These are phyloP conservation scores for Colletotrichum tropicale DNA, from an alignment of 2,329 filamentous ascomycete species.

Conservation along the genomic window DNA sequence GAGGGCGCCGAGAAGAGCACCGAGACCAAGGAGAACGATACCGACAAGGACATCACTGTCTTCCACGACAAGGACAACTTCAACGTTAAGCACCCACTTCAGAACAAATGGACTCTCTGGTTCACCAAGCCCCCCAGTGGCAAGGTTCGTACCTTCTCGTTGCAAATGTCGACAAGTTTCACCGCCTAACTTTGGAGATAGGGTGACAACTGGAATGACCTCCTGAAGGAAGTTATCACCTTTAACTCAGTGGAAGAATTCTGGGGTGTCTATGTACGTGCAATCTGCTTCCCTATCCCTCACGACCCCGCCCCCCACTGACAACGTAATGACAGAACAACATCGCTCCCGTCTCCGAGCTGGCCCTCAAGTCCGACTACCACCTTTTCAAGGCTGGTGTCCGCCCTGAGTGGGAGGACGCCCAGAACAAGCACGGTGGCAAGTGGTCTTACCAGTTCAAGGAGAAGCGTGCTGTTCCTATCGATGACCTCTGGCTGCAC, in stretches of 20 bases:
- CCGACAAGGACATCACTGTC: slow-evolving; percentile 80
- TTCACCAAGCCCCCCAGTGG: slow-evolving; percentile 98
- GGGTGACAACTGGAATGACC: slow-evolving; percentile 98
- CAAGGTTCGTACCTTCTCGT: slow-evolving; percentile 66
- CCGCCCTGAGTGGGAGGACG: slow-evolving; percentile 97
- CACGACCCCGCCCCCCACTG: slow-evolving; percentile 11
- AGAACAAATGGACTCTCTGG: slow-evolving; percentile 98
- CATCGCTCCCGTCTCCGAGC: slow-evolving; percentile 93
- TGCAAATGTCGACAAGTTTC: slow-evolving; percentile 16
- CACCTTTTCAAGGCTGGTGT: slow-evolving; percentile 99
- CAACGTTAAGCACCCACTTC: slow-evolving; percentile 98
- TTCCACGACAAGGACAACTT: slow-evolving; percentile 99
- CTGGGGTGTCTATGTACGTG: slow-evolving; percentile 96
- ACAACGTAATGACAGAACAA: slow-evolving; percentile 76
- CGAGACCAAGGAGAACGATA: slow-evolving; percentile 53
- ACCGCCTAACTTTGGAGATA: slow-evolving; percentile 37
- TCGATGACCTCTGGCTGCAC: slow-evolving; percentile 95
- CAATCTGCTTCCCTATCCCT: neutral
- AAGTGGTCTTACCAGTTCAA: slow-evolving; percentile 99
- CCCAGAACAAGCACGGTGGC: slow-evolving; percentile 98
- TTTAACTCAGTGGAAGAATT: slow-evolving; percentile 99
- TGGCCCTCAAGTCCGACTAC: slow-evolving; percentile 98
- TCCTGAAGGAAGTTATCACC: slow-evolving; percentile 97
- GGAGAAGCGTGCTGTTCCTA: slow-evolving; percentile 89
- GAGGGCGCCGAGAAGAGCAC: slow-evolving; percentile 57